phyloP scores from a whole-genome alignment of 768 basidiomycete species.

The Hydnum rufescens region DNA sequence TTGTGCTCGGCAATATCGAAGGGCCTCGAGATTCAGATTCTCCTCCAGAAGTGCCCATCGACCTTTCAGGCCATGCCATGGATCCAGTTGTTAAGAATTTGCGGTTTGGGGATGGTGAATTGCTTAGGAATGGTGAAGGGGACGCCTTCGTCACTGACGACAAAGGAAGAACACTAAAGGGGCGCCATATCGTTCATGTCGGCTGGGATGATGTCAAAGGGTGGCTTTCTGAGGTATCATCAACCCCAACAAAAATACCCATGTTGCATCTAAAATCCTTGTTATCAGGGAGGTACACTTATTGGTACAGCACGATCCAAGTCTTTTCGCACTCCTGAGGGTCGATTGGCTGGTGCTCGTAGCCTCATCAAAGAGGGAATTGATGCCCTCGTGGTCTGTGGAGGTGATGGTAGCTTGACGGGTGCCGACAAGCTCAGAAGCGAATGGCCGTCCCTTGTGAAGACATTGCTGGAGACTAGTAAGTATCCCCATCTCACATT shows the following conservation, averaged over 20 bases:
- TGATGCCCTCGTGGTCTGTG: slow-evolving; percentile 90
- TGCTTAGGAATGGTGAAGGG: slow-evolving; percentile 50
- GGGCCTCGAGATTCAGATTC: neutral
- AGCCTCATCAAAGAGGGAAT: slow-evolving; percentile 95
- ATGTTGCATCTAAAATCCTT: neutral
- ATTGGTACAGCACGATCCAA: slow-evolving; percentile 84
- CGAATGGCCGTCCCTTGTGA: slow-evolving; percentile 83
- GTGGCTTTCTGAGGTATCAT: slow-evolving; percentile 69
- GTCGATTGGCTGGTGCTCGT: slow-evolving; percentile 68
- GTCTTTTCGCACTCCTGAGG: slow-evolving; percentile 70
- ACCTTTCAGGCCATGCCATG: slow-evolving; percentile 11
- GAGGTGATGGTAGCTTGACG: slow-evolving; percentile 91
- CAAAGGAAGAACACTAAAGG: slow-evolving; percentile 47
- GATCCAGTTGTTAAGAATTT: slow-evolving; percentile 39
- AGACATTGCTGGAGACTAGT: slow-evolving; percentile 30
- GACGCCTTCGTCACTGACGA: slow-evolving; percentile 50
- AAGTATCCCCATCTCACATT: neutral
- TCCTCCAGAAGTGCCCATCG: slow-evolving; percentile 10
- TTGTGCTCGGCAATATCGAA: slow-evolving; percentile 66
- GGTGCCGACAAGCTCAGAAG: slow-evolving; percentile 85
- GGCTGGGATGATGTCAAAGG: slow-evolving; percentile 97
- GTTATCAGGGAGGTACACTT: slow-evolving; percentile 65
- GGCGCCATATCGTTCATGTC: slow-evolving; percentile 81
- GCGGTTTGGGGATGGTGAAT: slow-evolving; percentile 61
- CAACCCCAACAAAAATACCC: neutral